Conservation (phyloP, 768 basidiomycete species). For the Amanita pseudoporphyria region DNA sequence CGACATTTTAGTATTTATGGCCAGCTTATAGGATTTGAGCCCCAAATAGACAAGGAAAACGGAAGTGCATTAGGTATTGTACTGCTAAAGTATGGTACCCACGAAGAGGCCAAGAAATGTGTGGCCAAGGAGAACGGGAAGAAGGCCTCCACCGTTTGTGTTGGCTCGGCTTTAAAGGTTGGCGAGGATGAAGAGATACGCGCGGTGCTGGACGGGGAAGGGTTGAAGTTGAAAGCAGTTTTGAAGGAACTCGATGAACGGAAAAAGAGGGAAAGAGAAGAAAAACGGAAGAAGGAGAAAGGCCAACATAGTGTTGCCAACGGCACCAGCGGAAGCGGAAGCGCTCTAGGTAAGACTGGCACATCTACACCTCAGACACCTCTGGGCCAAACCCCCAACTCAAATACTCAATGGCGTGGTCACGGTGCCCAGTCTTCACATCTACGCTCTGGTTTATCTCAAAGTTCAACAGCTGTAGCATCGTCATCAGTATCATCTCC, state of each 20-base stretch:
- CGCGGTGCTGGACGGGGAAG: slow-evolving; percentile 76
- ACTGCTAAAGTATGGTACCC: slow-evolving; percentile 53
- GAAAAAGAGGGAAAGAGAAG: slow-evolving; percentile 38
- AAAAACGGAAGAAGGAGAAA: slow-evolving; percentile 26
- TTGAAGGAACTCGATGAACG: slow-evolving; percentile 55
- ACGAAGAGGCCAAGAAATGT: slow-evolving; percentile 62
- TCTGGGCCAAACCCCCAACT: slow-evolving; percentile 8
- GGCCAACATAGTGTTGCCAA: slow-evolving; percentile 9
- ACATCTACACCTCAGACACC: slow-evolving; percentile 11
- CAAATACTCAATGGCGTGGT: slow-evolving; percentile 6
- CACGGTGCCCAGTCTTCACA: slow-evolving; percentile 7
- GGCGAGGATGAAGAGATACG: slow-evolving; percentile 51
- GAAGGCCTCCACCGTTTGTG: slow-evolving; percentile 34
- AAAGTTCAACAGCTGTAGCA: slow-evolving; percentile 4
- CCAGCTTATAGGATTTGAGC: slow-evolving; percentile 53
- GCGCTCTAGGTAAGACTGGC: slow-evolving; percentile 8
- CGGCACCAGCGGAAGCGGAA: slow-evolving; percentile 8
- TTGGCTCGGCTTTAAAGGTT: slow-evolving; percentile 14
- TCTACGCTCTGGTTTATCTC: slow-evolving; percentile 2
- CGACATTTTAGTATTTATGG: slow-evolving; percentile 60
- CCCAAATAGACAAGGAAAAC: slow-evolving; percentile 70
- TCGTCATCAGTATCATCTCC: slow-evolving; percentile 9
- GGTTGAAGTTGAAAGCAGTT: slow-evolving; percentile 50
- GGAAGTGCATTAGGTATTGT: slow-evolving; percentile 80
- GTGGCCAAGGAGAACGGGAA: slow-evolving; percentile 60